A percentile compares a stretch with the other conserved stretches of the same genome.
phyloP scores from a whole-genome alignment of 1,284 basidiomycete genomes.

The Testicularia cyperi region DNA sequence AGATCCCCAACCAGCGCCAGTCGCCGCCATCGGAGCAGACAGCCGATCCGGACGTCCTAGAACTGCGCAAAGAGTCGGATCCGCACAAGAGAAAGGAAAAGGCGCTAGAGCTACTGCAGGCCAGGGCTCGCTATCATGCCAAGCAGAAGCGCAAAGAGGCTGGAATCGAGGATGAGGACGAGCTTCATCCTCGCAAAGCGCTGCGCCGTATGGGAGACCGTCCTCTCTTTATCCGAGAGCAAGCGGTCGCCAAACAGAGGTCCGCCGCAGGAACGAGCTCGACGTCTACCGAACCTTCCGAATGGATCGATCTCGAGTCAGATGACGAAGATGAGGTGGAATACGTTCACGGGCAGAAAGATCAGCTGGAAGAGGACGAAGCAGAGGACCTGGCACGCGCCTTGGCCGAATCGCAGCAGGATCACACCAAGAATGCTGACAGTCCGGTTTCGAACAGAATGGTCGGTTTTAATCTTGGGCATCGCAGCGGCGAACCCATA shows the following conservation, averaged over 20 bases:
- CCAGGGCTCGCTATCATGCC: slow-evolving; percentile 43
- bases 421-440: no score
- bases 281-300: background rate
- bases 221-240: slow-evolving; percentile 24
- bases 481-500: slow-evolving; percentile 22
- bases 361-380: slow-evolving; percentile 40
- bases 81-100: slow-evolving; percentile 44
- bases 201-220: slow-evolving; percentile 3
- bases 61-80: slow-evolving; percentile 29
- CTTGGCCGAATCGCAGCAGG: slow-evolving; percentile 30
- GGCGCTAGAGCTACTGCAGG: slow-evolving; percentile 37
- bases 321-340: slow-evolving; percentile 4
- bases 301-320: slow-evolving; percentile 32
- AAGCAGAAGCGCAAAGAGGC: slow-evolving; percentile 41
- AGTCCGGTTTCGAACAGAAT: no score
- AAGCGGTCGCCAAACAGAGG: no score
- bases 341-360: slow-evolving; percentile 1
- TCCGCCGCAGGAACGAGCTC: no score
- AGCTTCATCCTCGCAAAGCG: slow-evolving; percentile 1
- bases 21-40: slow-evolving; percentile 2
- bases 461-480: slow-evolving; percentile 12
- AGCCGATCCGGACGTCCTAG: slow-evolving; percentile 40
- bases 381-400: slow-evolving; percentile 44
- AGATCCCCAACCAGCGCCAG: slow-evolving; percentile 28
- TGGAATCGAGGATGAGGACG: slow-evolving; percentile 35